Conservation (phyloP, 2,329 filamentous ascomycete genomes). For the Alternaria novae-zelandiae region DNA sequence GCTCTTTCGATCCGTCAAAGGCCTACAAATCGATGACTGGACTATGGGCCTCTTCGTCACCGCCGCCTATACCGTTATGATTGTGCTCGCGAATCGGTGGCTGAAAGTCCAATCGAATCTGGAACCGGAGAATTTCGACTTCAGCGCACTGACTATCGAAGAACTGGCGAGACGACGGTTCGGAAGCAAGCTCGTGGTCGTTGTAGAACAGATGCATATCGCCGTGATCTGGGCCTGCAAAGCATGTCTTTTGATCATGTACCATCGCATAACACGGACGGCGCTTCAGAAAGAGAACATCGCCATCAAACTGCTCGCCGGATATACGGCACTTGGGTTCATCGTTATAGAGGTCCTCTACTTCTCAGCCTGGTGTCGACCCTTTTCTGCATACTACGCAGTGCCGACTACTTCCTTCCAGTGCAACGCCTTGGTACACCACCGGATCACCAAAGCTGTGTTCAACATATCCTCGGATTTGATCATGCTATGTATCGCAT, state of each 20-base stretch:
- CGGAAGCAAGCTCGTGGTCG: constrained; percentile 58
- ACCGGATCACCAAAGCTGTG: constrained; percentile 49
- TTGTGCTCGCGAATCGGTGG: constrained; percentile 57
- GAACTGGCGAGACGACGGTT: constrained; percentile 43
- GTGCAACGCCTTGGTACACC: constrained; percentile 42
- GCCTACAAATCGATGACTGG: constrained; percentile 64
- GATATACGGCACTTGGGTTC: constrained; percentile 57
- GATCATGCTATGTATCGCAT: constrained; percentile 53
- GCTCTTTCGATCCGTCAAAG: constrained; percentile 55
- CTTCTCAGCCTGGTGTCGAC: constrained; percentile 62
- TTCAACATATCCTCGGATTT: constrained; percentile 56
- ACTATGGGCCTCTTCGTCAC: constrained; percentile 60
- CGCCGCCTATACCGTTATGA: constrained; percentile 57
- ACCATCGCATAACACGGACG: constrained; percentile 56
- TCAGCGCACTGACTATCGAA: constrained; percentile 47
- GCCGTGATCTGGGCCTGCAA: constrained; percentile 61
- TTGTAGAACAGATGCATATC: constrained; percentile 61
- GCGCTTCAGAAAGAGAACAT: constrained; percentile 35
- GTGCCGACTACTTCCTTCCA: constrained; percentile 52
- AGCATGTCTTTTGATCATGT: constrained; percentile 61
- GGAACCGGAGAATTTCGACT: constrained; percentile 54
- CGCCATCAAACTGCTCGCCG: constrained; percentile 53
- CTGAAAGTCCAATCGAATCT: constrained; percentile 52
- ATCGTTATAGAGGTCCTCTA: constrained; percentile 57
- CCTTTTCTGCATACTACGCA: constrained; percentile 60